These are phyloP conservation scores for Termitomyces sp. DNA, from an alignment of 768 basidiomycete genomes.

Conservation along the genomic window DNA sequence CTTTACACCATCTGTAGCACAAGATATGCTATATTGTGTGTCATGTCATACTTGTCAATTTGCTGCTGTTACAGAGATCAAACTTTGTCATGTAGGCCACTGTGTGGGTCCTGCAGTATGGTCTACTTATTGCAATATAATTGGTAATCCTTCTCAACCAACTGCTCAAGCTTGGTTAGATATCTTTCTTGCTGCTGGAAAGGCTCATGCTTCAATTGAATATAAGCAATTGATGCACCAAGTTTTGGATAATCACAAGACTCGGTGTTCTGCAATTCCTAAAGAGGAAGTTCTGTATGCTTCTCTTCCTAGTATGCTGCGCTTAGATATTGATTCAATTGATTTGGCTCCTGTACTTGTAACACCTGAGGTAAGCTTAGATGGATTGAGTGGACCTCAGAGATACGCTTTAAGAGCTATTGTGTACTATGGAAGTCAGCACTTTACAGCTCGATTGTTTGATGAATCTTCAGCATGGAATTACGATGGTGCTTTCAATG, in stretches of 20 bases:
- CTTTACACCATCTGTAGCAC: too few species aligned
- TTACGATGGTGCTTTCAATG: not conserved
- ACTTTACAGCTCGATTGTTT: conserved; percentile 1
- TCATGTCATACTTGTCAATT: not conserved
- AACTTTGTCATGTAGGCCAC: conserved; percentile 25
- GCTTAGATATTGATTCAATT: not conserved
- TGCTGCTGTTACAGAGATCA: conserved; percentile 15
- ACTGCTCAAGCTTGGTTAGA: not conserved
- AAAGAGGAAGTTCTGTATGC: not conserved
- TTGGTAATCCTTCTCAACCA: not conserved
- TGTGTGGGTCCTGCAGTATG: conserved; percentile 9
- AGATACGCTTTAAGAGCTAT: not conserved
- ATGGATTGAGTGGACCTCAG: not conserved
- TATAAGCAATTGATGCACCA: not conserved
- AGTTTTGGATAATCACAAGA: not conserved
- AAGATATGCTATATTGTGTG: not conserved
- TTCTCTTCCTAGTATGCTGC: not conserved
- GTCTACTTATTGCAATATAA: not conserved
- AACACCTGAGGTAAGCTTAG: not conserved
- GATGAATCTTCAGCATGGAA: not conserved
- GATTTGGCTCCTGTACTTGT: not conserved
- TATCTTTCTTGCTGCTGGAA: not conserved
- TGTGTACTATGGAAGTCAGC: not conserved
- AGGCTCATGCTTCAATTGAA: too few species aligned
- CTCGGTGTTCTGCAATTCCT: not conserved